Evolutionary conservation across 2,329 filamentous ascomycete species (phyloP).

Genomic region (Bipolaris bicolor): DNA sequence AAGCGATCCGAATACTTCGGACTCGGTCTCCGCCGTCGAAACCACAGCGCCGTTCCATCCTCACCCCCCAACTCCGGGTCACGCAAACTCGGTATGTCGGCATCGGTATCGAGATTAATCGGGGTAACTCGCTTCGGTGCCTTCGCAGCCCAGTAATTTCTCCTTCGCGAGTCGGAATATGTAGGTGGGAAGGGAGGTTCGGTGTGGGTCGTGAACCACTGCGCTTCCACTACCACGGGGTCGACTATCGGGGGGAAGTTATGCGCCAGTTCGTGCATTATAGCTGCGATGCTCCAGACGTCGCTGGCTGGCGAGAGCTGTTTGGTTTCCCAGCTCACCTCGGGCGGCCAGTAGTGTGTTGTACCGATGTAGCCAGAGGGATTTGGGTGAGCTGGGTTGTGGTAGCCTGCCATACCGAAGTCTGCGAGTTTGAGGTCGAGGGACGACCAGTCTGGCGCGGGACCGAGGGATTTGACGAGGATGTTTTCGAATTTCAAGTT

Average conservation of each 20-base stretch:
- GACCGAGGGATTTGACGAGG: constrained; percentile 57
- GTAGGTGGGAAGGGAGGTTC: neutral
- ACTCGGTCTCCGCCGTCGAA: constrained; percentile 14
- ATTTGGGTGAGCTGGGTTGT: constrained; percentile 46
- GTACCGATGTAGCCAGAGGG: constrained; percentile 17
- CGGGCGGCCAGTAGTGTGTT: constrained; percentile 26
- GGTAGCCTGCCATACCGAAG: constrained; percentile 69
- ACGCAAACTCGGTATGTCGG: neutral
- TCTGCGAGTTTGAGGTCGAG: constrained; percentile 69
- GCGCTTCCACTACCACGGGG: constrained; percentile 1
- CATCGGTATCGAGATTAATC: constrained; percentile 17
- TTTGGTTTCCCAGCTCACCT: constrained; percentile 25
- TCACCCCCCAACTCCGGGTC: neutral
- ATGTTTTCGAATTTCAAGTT: constrained; percentile 98
- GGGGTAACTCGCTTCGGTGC: constrained; percentile 15
- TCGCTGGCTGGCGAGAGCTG: constrained; percentile 22
- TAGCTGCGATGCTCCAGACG: constrained; percentile 34
- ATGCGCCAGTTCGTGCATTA: constrained; percentile 34
- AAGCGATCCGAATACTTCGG: constrained; percentile 24
- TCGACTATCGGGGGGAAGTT: constrained; percentile 22
- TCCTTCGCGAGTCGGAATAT: constrained; percentile 2
- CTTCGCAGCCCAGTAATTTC: constrained; percentile 18
- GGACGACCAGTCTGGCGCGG: constrained; percentile 13
- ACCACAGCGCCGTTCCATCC: neutral
- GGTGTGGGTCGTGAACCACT: neutral